phyloP scores from a whole-genome alignment of 1,139 yeast genomes.

The Nematodospora anomalae region DNA sequence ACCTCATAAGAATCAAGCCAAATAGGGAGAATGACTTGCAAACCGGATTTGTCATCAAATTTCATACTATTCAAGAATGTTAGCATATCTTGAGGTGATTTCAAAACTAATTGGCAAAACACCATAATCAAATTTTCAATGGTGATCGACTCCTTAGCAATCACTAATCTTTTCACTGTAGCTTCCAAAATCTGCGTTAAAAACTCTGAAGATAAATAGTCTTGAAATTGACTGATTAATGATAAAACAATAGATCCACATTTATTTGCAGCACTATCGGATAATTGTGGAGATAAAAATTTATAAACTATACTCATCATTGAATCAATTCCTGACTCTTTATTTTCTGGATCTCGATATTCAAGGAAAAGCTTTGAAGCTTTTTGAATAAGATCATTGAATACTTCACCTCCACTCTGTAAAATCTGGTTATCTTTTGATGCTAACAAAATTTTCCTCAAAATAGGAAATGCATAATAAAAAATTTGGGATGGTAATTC shows the following conservation, averaged over 20 bases:
- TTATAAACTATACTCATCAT: conserved; percentile 65
- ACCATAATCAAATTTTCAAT: conserved; percentile 76
- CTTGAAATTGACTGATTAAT: conserved; percentile 59
- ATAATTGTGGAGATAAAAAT: conserved; percentile 66
- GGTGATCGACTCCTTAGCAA: conserved; percentile 69
- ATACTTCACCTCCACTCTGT: conserved; percentile 76
- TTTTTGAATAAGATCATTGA: conserved; percentile 60
- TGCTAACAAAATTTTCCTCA: conserved; percentile 50
- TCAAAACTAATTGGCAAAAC: conserved; percentile 67
- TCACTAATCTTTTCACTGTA: conserved; percentile 61
- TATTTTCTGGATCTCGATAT: conserved; percentile 38
- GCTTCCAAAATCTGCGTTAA: conserved; percentile 68
- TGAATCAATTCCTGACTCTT: conserved; percentile 51
- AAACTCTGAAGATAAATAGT: conserved; percentile 47
- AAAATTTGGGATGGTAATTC: conserved; percentile 52
- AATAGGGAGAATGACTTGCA: conserved; percentile 44
- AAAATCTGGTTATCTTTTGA: conserved; percentile 78
- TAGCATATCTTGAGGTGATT: conserved; percentile 61
- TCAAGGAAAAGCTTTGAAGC: conserved; percentile 45
- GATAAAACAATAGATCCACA: conserved; percentile 70
- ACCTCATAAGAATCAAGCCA: conserved; percentile 86
- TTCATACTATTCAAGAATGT: conserved; percentile 44
- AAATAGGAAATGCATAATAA: conserved; percentile 48
- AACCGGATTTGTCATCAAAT: conserved; percentile 19
- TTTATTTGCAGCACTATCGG: conserved; percentile 78